Evolutionary conservation across 768 basidiomycete genomes (phyloP), one percentile per base, ranked within the genome.

Genomic region (Calocybe gangraenosa): DNA sequence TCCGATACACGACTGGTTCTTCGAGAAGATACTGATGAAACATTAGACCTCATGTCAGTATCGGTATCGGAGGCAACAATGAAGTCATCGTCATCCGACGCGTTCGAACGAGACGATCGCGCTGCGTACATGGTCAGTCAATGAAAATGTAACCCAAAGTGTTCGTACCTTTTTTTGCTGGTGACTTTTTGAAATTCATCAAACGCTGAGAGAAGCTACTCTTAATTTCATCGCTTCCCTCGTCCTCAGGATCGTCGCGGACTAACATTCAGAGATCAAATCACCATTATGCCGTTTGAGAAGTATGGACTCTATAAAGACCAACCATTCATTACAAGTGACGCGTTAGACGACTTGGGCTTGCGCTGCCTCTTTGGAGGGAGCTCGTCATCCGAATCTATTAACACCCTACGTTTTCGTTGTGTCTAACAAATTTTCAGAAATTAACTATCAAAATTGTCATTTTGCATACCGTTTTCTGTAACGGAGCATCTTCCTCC

Each of bases 61-160:
- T 83, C 85, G 9, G 78, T 78, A 35, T 81, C 81, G 35, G 79
- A 80, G 15, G 82, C 76, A 31, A 75, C 82, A 54, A 88, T 75
- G 56, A 91, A 90, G 47, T 87, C 83, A 40, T 88, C 82, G 50
- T 87, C 83, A 40, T 74, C 78, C 23, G 56, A 70, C 50, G 68
- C 63, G 41, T 55, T 54, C 15, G 68, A 69, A 40, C 61, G 67
- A 2, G 70, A 58, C 52, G 69, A 74, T 17, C 62, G 66, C 37
- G 60, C 76, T 81, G 44, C 8, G 47, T n/a, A 11, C 30, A 36
- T 35, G 15, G 30, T 50, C 25, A 25, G 38, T 19, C 28, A 22
- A 38, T 40, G 28, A 30, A 20, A n/a, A 33, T 35, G 43, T 25
- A 2, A 18, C 30, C 14, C 22, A 13, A 33, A 21, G 13, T 28